Percentiles rank a stretch among this genome's conserved stretches.
Evolutionary conservation across 805 yeast species (phyloP).

Genomic region (Jamesozyma lodderae): DNA sequence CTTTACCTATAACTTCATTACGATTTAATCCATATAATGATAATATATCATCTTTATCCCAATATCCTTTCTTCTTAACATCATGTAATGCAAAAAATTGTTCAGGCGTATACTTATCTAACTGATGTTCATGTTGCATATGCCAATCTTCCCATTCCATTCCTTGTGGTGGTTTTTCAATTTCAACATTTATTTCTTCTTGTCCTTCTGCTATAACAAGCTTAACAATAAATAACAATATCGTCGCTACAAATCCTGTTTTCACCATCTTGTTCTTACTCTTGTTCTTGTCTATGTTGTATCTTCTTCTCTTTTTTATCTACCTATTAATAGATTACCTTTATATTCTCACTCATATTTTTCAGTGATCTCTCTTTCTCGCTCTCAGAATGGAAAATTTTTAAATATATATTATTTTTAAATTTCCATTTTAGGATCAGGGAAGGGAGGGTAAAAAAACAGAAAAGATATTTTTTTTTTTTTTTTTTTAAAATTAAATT

Average conservation of each 20-base stretch:
- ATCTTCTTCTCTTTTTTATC: too few relatives aligned
- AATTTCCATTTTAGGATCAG: too few relatives aligned
- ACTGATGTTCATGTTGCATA: conserved; percentile 80
- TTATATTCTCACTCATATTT: too few relatives aligned
- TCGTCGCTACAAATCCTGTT: too few relatives aligned
- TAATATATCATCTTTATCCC: conserved; percentile 57
- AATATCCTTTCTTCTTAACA: conserved; percentile 44
- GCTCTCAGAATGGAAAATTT: too few relatives aligned
- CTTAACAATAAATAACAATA: not conserved
- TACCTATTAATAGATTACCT: too few relatives aligned
- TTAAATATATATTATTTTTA: too few relatives aligned
- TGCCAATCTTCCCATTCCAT: conserved; percentile 79
- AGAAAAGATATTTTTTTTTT: not conserved
- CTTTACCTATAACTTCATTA: conserved; percentile 70
- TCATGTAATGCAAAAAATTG: conserved; percentile 80
- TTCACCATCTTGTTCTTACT: too few relatives aligned
- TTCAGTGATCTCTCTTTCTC: too few relatives aligned
- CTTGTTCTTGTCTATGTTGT: too few relatives aligned
- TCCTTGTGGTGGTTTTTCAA: conserved; percentile 42
- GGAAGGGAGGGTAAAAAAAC: not conserved
- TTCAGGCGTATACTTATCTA: conserved; percentile 63
- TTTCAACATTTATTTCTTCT: conserved; percentile 24
- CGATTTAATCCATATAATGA: conserved; percentile 73
- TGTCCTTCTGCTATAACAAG: conserved; percentile 2
- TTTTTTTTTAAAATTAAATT: not conserved